Conservation (phyloP, 139 green algal genomes). For the Marvania coccoides region DNA sequence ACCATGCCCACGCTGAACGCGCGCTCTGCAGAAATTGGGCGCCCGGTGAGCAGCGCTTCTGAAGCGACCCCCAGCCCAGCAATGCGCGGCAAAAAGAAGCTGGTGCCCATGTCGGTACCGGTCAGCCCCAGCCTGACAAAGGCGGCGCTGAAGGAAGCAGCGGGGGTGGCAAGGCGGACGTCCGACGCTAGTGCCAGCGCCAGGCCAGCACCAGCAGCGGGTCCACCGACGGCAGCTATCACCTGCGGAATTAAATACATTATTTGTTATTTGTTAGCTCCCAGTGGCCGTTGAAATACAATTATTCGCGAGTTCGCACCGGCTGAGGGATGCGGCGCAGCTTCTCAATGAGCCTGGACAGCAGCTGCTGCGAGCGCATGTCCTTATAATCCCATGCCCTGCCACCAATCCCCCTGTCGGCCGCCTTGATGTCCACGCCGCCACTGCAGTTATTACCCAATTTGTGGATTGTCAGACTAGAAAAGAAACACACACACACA, state of each 20-base stretch:
- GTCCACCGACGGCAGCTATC: not conserved
- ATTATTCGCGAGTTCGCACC: too few species aligned
- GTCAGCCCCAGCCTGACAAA: constrained; percentile 29
- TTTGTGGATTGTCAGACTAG: too few species aligned
- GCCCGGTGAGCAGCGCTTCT: constrained; percentile 30
- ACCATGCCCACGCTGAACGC: constrained; percentile 21
- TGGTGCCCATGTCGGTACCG: constrained; percentile 25
- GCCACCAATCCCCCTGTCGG: not conserved
- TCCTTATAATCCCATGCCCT: constrained; percentile 21
- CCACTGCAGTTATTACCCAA: too few species aligned
- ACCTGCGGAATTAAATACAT: not conserved
- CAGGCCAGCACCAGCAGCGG: constrained; percentile 16
- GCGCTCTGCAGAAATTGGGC: constrained; percentile 1
- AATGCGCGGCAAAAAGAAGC: constrained; percentile 17
- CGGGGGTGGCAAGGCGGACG: constrained; percentile 5
- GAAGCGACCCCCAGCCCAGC: constrained; percentile 15
- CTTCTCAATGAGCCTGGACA: constrained; percentile 25
- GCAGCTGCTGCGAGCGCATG: constrained; percentile 24
- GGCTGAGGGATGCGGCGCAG: constrained; percentile 12
- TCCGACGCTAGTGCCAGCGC: constrained; percentile 21
- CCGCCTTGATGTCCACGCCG: constrained; percentile 26
- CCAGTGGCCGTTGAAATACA: too few species aligned
- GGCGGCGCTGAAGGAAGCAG: constrained; percentile 7
- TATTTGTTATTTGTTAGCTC: too few species aligned
- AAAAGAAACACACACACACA: too few species aligned